Conservation (phyloP, 1,139 yeast species). For the Diutina pseudorugosa region DNA sequence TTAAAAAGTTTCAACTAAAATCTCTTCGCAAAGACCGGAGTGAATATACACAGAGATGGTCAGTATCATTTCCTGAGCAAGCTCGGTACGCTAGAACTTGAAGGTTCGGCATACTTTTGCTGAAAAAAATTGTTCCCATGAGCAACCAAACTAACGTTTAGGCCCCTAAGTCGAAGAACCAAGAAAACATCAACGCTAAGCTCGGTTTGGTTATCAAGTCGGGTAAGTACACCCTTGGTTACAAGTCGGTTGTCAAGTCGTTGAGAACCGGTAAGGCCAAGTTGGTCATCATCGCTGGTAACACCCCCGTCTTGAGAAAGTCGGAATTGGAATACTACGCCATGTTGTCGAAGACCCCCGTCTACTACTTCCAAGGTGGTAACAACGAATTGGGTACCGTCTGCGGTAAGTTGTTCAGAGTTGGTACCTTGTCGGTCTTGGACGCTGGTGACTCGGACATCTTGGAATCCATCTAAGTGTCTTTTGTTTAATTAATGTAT, state of each 20-base stretch:
- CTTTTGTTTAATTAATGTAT: not conserved
- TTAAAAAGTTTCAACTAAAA: not conserved
- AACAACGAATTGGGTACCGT: conserved; percentile 99
- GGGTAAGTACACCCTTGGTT: conserved; percentile 99
- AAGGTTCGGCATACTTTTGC: not conserved
- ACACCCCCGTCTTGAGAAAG: conserved; percentile 99
- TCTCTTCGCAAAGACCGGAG: conserved; percentile 66
- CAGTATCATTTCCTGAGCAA: conserved; percentile 35
- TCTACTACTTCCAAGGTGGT: conserved; percentile 99
- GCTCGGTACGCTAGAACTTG: not conserved
- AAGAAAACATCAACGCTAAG: conserved; percentile 96
- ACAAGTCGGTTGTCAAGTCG: conserved; percentile 97
- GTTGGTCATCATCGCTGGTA: conserved; percentile 95
- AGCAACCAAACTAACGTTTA: conserved; percentile 12
- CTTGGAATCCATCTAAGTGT: conserved; percentile 36
- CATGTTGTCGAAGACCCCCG: conserved; percentile 97
- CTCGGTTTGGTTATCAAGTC: conserved; percentile 97
- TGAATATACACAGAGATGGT: conserved; percentile 93
- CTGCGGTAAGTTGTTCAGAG: conserved; percentile 99
- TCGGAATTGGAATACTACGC: conserved; percentile 99
- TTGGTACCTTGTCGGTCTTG: conserved; percentile 89
- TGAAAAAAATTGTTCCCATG: not conserved
- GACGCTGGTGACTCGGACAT: conserved; percentile 99
- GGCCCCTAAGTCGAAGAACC: conserved; percentile 93
- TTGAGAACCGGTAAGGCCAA: conserved; percentile 99